phyloP scores from a whole-genome alignment of 768 basidiomycete genomes.

The Russula emetica region DNA sequence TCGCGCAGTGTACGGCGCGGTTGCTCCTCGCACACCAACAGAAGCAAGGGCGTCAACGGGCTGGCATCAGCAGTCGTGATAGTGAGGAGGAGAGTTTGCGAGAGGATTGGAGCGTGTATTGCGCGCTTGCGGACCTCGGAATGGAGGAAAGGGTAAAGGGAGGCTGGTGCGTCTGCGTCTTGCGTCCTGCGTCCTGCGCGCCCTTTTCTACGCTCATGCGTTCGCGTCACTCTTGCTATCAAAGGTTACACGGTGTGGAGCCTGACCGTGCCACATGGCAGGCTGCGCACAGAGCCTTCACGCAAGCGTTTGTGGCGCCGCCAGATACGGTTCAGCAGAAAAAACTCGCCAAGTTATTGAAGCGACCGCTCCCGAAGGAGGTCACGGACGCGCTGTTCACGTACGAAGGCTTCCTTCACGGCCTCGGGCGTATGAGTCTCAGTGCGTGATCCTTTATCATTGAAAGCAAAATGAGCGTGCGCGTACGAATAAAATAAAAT shows the following conservation, averaged over 20 bases:
- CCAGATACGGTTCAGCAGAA: constrained; percentile 47
- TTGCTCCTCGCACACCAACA: constrained; percentile 53
- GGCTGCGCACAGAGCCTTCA: constrained; percentile 53
- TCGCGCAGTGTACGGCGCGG: constrained; percentile 60
- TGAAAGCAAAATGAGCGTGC: background rate
- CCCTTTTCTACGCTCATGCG: background rate
- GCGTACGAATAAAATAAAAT: background rate
- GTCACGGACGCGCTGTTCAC: constrained; percentile 60
- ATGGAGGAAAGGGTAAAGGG: constrained; percentile 62
- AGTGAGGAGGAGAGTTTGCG: constrained; percentile 34
- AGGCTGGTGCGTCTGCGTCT: constrained; percentile 37
- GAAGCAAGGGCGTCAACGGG: constrained; percentile 31
- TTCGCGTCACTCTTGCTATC: no score
- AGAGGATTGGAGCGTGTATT: constrained; percentile 53
- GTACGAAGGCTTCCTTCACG: constrained; percentile 69
- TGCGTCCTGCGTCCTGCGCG: no score
- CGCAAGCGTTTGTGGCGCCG: constrained; percentile 62
- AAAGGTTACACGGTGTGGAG: constrained; percentile 41
- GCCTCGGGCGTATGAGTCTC: constrained; percentile 73
- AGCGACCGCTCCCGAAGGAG: constrained; percentile 43
- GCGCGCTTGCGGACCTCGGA: constrained; percentile 65
- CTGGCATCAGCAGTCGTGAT: constrained; percentile 19
- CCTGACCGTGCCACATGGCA: constrained; percentile 67
- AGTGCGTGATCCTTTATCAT: constrained; percentile 46
- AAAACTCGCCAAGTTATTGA: constrained; percentile 54